phyloP scores from a whole-genome alignment of 148 eudicot genomes.

The Rhododendron griersonianum region DNA sequence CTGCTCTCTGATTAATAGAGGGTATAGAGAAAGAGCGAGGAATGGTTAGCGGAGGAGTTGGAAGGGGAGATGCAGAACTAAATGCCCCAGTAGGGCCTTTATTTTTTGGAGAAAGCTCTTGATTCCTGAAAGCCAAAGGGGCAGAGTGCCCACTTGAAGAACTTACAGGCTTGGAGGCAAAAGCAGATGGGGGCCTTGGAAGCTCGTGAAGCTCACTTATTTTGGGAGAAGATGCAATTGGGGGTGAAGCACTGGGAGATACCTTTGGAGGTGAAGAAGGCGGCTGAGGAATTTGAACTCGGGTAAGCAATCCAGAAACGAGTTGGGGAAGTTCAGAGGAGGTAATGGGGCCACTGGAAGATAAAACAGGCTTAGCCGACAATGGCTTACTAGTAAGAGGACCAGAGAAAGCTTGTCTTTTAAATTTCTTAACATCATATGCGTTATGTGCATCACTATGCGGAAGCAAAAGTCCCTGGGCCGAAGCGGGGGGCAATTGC shows the following conservation, averaged over 20 bases:
- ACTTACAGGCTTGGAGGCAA: slow-evolving; percentile 40
- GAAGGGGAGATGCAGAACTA: slow-evolving; percentile 61
- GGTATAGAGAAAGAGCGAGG: slow-evolving; percentile 85
- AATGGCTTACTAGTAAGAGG: slow-evolving; percentile 69
- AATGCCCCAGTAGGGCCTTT: slow-evolving; percentile 35
- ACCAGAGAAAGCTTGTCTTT: slow-evolving; percentile 84
- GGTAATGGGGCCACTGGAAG: slow-evolving; percentile 55
- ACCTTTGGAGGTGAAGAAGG: slow-evolving; percentile 39
- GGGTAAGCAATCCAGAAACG: slow-evolving; percentile 42
- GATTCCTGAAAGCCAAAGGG: slow-evolving; percentile 43
- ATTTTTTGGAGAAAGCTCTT: slow-evolving; percentile 48
- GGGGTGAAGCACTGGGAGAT: slow-evolving; percentile 44
- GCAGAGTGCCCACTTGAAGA: slow-evolving; percentile 59
- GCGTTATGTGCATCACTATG: slow-evolving; percentile 38
- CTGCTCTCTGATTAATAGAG: slow-evolving; percentile 61
- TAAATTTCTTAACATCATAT: slow-evolving; percentile 47
- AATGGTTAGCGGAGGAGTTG: slow-evolving; percentile 66
- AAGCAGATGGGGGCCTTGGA: slow-evolving; percentile 77
- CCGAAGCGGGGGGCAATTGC: slow-evolving; percentile 42
- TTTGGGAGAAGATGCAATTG: slow-evolving; percentile 67
- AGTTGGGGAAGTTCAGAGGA: slow-evolving; percentile 44
- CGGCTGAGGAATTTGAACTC: slow-evolving; percentile 31
- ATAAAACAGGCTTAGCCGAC: slow-evolving; percentile 32
- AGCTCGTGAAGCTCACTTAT: slow-evolving; percentile 97
- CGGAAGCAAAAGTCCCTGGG: slow-evolving; percentile 42